A percentile compares a stretch with the other conserved stretches of the same genome.
Conservation (phyloP, 345 rosid genomes). For the Populus nigra region DNA sequence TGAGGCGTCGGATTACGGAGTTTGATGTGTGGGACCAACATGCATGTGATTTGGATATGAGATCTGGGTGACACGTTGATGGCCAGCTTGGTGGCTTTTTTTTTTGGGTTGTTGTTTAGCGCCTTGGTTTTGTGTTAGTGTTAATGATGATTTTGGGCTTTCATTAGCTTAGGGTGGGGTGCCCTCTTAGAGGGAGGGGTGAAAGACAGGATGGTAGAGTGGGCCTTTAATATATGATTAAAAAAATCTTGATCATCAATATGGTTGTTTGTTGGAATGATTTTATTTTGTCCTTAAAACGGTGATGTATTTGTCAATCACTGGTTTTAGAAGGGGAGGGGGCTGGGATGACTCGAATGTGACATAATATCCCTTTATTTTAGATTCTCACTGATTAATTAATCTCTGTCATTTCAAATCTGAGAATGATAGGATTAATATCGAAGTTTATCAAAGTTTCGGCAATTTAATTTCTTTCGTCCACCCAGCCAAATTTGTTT, state of each 20-base stretch:
- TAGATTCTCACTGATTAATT: no score
- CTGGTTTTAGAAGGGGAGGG: no score
- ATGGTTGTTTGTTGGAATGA: background rate
- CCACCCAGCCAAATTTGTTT: no score
- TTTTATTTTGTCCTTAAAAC: background rate
- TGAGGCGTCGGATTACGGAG: constrained; percentile 3
- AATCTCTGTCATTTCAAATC: no score
- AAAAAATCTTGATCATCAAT: background rate
- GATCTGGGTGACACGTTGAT: constrained; percentile 1
- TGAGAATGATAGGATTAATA: no score
- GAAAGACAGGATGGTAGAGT: background rate
- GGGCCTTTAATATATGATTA: background rate
- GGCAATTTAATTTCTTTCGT: no score
- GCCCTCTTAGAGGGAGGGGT: background rate
- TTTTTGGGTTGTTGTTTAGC: no score
- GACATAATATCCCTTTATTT: no score
- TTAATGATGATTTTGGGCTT: background rate
- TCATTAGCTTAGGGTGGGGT: background rate
- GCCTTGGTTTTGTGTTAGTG: background rate
- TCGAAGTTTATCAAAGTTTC: no score
- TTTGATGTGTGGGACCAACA: background rate
- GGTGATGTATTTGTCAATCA: no score
- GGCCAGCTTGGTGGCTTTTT: background rate
- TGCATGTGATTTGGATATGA: background rate
- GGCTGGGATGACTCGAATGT: no score